phyloP scores from a whole-genome alignment of 495 filamentous ascomycete species.

The Neurospora cerealis region DNA sequence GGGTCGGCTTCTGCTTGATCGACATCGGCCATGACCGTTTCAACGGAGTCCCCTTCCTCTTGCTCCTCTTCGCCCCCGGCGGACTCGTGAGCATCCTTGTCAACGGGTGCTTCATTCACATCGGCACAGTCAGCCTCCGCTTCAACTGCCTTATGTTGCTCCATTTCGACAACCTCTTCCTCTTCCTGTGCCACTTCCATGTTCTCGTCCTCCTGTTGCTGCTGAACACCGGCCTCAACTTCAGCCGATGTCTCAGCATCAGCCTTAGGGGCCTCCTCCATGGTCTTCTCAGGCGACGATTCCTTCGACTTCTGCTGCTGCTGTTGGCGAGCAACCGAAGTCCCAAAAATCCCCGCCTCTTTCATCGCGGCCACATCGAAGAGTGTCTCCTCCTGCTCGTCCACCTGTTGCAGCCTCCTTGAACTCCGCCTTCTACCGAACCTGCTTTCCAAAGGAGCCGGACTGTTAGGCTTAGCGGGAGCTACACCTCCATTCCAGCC shows the following conservation, averaged over 20 bases:
- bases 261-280: not conserved
- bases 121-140: not conserved
- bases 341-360: not conserved
- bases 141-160: not conserved
- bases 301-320: not conserved
- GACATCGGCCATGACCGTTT: not conserved
- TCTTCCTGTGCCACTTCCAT: not conserved
- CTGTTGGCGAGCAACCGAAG: not conserved
- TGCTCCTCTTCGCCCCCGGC: conserved; percentile 26
- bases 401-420: not conserved
- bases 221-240: not conserved
- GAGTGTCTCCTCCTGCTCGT: not conserved
- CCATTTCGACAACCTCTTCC: not conserved
- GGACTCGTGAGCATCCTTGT: conserved; percentile 35
- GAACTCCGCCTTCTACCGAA: not conserved
- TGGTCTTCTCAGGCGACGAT: not conserved
- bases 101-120: conserved; percentile 4
- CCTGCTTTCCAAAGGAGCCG: not conserved
- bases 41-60: conserved; percentile 7
- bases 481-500: conserved; percentile 42
- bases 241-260: not conserved
- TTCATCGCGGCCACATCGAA: not conserved
- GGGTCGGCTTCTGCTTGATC: not conserved
- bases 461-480: not conserved
- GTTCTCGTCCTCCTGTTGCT: not conserved